A percentile compares a stretch with the other conserved stretches of the same genome.
Conservation (phyloP, 176 grass and related monocot species). For the Oryza longistaminata region DNA sequence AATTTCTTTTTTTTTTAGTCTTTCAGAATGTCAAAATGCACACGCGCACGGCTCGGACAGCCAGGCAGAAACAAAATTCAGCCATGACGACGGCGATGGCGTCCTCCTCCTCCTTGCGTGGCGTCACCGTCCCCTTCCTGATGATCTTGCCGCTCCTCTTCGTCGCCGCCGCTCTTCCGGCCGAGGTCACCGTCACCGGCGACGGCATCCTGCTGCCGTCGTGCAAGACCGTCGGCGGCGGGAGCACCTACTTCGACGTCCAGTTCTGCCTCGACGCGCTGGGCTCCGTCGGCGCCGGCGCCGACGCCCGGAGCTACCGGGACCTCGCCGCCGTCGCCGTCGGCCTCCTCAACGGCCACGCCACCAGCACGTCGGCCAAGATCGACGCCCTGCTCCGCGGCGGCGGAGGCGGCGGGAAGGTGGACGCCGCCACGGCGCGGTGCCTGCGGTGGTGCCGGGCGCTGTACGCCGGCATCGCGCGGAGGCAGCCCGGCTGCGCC, state of each 20-base stretch:
- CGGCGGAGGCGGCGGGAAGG: background rate
- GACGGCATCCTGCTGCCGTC: background rate
- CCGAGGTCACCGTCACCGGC: background rate
- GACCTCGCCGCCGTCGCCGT: background rate
- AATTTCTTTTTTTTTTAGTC: no score
- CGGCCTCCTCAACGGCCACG: slow-evolving; percentile 22
- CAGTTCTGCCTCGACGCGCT: slow-evolving; percentile 25
- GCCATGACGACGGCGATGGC: background rate
- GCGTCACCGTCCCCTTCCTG: background rate
- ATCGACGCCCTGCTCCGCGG: slow-evolving; percentile 11
- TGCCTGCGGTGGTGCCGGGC: slow-evolving; percentile 23
- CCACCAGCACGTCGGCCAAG: slow-evolving; percentile 37
- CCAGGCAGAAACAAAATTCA: background rate
- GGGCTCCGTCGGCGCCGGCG: slow-evolving; percentile 8
- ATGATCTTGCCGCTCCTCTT: slow-evolving; percentile 8
- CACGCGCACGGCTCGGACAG: background rate
- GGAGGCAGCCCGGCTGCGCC: background rate
- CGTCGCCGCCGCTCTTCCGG: background rate
- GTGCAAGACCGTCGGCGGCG: slow-evolving; percentile 39
- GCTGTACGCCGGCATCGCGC: slow-evolving; percentile 1
- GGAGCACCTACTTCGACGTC: slow-evolving; percentile 22
- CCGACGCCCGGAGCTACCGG: background rate
- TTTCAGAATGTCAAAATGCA: background rate
- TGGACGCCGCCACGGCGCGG: background rate
- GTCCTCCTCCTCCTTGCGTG: background rate